Percentiles rank a stretch among this genome's conserved stretches.
phyloP scores from a whole-genome alignment of 352 stramenopile species.

The Phytophthora syringae region DNA sequence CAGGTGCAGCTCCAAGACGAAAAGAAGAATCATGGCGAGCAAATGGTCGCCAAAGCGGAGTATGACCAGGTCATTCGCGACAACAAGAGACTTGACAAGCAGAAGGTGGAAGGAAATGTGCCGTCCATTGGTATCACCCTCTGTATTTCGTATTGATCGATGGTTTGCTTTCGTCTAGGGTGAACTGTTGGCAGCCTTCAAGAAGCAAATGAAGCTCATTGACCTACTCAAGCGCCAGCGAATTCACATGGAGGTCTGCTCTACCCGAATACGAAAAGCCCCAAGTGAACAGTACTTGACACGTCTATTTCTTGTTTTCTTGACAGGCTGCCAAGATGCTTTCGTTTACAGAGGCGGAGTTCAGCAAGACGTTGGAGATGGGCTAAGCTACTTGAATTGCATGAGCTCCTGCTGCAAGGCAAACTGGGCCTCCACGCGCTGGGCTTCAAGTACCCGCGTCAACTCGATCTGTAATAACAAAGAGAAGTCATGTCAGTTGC shows the following conservation, averaged over 20 bases:
- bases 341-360: slow-evolving; percentile 86
- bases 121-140: background rate
- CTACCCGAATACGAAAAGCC: background rate
- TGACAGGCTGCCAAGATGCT: slow-evolving; percentile 82
- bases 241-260: slow-evolving; percentile 83
- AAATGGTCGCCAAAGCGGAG: slow-evolving; percentile 57
- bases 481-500: background rate
- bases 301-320: slow-evolving; percentile 12
- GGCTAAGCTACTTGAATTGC: slow-evolving; percentile 53
- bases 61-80: slow-evolving; percentile 68
- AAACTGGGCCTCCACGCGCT: slow-evolving; percentile 75
- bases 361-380: slow-evolving; percentile 78
- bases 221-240: slow-evolving; percentile 86
- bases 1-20: slow-evolving; percentile 75
- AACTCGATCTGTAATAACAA: slow-evolving; percentile 64
- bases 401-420: slow-evolving; percentile 72
- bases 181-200: slow-evolving; percentile 78
- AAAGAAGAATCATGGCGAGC: slow-evolving; percentile 48
- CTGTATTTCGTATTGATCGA: background rate
- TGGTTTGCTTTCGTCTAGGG: slow-evolving; percentile 36
- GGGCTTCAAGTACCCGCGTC: slow-evolving; percentile 71
- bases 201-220: slow-evolving; percentile 90
- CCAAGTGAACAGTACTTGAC: slow-evolving; percentile 7
- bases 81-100: slow-evolving; percentile 83
- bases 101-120: slow-evolving; percentile 56